Evolutionary conservation across 176 grass and related monocot genomes (phyloP).

Genomic region (Tuctoria greenei): DNA sequence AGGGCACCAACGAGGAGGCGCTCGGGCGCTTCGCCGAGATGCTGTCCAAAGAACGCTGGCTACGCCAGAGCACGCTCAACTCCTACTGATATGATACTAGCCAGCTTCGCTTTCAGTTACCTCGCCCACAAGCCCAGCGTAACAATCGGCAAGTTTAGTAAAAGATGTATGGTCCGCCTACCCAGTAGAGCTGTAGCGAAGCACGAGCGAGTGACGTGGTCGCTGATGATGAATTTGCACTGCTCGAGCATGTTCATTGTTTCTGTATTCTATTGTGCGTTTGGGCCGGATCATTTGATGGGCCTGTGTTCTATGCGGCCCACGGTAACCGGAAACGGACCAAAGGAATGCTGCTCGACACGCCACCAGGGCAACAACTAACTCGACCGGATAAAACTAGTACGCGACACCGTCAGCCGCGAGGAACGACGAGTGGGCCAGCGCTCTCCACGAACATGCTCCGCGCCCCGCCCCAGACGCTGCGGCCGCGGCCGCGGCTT

Average conservation of each 20-base stretch:
- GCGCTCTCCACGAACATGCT: not conserved
- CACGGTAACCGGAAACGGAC: not conserved
- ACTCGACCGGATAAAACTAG: not conserved
- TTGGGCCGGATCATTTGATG: not conserved
- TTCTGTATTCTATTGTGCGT: not conserved
- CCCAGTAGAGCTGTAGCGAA: too few relatives aligned
- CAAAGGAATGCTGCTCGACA: not conserved
- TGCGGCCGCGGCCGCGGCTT: slow-evolving; percentile 1
- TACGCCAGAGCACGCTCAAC: slow-evolving; percentile 15
- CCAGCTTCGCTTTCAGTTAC: not conserved
- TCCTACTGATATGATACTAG: not conserved
- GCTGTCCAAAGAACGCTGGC: slow-evolving; percentile 47
- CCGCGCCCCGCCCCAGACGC: slow-evolving; percentile 13
- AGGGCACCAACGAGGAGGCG: slow-evolving; percentile 55
- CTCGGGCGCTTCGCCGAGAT: slow-evolving; percentile 41
- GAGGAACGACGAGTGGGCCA: not conserved
- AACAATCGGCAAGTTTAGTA: too few relatives aligned
- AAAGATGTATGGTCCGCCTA: too few relatives aligned
- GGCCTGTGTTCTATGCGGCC: not conserved
- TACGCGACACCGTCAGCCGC: too few relatives aligned
- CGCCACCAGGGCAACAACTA: too few relatives aligned
- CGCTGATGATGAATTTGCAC: not conserved
- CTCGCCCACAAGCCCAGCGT: too few relatives aligned
- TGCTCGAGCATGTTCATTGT: not conserved
- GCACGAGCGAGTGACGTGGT: too few relatives aligned